These are phyloP conservation scores for Pleurotus eryngii DNA, from an alignment of 768 basidiomycete genomes.

Conservation along the genomic window DNA sequence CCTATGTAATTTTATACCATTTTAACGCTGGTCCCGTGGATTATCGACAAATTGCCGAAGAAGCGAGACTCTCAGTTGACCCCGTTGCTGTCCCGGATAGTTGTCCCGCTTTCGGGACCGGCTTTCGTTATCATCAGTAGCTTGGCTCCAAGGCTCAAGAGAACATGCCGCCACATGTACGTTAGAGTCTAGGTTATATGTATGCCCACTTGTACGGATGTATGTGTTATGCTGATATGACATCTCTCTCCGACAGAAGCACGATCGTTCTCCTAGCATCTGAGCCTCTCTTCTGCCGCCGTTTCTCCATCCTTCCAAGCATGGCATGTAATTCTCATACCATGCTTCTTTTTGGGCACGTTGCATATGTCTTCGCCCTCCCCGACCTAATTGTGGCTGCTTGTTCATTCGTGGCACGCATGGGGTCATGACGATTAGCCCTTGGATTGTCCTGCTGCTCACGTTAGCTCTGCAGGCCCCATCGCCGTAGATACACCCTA, in stretches of 20 bases:
- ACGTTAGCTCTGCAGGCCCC: background rate
- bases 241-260: slow-evolving; percentile 3
- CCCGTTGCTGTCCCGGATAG: too few relatives aligned
- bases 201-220: too few relatives aligned
- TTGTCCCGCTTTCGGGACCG: too few relatives aligned
- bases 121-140: too few relatives aligned
- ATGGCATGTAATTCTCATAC: slow-evolving; percentile 2
- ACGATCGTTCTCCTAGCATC: background rate
- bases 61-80: background rate
- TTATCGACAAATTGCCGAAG: slow-evolving; percentile 1
- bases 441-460: background rate
- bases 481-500: slow-evolving; percentile 9
- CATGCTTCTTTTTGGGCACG: background rate
- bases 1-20: slow-evolving; percentile 38
- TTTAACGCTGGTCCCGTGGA: background rate
- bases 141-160: too few relatives aligned
- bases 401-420: background rate
- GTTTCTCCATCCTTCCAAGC: slow-evolving; percentile 7
- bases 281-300: slow-evolving; percentile 7
- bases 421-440: background rate
- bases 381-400: slow-evolving; percentile 1
- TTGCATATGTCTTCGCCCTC: slow-evolving; percentile 2
- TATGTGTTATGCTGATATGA: background rate
- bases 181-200: too few relatives aligned
- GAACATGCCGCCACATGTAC: too few relatives aligned